Conservation (phyloP, 495 filamentous ascomycete genomes). For the Aspergillus sparsus region DNA sequence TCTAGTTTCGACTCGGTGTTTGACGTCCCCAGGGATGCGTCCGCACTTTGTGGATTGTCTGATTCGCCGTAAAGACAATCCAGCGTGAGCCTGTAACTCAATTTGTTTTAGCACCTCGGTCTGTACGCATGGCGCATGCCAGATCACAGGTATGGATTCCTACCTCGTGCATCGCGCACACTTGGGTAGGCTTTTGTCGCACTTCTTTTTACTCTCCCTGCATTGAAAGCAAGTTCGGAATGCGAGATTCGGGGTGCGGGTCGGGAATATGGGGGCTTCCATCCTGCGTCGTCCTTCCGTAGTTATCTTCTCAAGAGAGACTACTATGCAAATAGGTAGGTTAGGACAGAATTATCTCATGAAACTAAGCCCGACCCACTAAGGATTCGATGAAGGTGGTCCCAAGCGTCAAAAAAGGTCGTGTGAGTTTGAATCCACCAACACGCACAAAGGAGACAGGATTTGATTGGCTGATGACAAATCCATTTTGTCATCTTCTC, state of each 20-base stretch:
- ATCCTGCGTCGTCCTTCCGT: neutral
- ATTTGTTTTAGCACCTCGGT: neutral
- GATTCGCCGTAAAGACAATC: neutral
- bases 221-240: neutral
- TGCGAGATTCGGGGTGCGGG: neutral
- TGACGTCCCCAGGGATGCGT: neutral
- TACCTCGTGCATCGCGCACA: neutral
- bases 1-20: neutral
- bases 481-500: no score
- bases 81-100: neutral
- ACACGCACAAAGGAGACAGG: no score
- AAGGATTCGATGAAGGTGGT: no score
- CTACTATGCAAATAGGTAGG: no score
- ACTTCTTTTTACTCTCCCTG: neutral
- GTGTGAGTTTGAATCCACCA: no score
- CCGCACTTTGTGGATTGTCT: neutral
- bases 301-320: no score
- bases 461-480: no score
- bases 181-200: neutral
- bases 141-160: neutral
- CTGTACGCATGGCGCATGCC: neutral
- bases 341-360: no score
- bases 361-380: no score
- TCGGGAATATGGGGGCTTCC: neutral
- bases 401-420: no score